These are phyloP conservation scores for Geranium brycei DNA, from an alignment of 345 rosid species.

Conservation along the genomic window DNA sequence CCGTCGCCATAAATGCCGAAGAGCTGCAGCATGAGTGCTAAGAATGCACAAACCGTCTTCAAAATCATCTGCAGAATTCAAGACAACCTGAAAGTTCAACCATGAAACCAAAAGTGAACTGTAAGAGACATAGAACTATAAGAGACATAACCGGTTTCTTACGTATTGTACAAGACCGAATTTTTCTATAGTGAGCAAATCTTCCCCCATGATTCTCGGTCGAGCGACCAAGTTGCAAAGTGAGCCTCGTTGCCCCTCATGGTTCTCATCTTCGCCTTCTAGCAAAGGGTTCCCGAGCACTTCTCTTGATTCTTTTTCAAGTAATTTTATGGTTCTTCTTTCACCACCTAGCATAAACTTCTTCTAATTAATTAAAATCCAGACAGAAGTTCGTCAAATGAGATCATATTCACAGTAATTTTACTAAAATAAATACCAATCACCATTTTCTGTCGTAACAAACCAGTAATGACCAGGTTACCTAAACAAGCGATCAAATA, in stretches of 20 bases:
- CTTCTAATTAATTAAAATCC: no score
- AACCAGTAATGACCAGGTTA: conserved; percentile 12
- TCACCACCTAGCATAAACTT: conserved; percentile 49
- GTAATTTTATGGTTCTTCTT: conserved; percentile 40
- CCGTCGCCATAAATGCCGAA: conserved; percentile 69
- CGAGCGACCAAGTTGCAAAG: conserved; percentile 47
- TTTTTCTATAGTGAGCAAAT: conserved; percentile 50
- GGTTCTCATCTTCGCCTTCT: conserved; percentile 20
- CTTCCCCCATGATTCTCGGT: conserved; percentile 46
- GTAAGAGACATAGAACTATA: no score
- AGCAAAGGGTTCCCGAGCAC: conserved; percentile 32
- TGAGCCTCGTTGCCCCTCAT: conserved; percentile 16
- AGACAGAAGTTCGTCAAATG: no score
- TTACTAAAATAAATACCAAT: no score
- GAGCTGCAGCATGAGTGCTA: conserved; percentile 58
- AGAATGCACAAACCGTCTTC: conserved; percentile 68
- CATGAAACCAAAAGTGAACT: neutral
- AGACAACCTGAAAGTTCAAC: conserved; percentile 6
- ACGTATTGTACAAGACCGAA: conserved; percentile 85
- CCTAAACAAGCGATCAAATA: conserved; percentile 87
- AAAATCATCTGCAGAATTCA: conserved; percentile 61
- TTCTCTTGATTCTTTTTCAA: conserved; percentile 42
- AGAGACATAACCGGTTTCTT: conserved; percentile 13
- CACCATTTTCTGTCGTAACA: no score
- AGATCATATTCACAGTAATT: no score